phyloP scores from a whole-genome alignment of 208 protist genomes.

The Balamuthia mandrillaris region DNA sequence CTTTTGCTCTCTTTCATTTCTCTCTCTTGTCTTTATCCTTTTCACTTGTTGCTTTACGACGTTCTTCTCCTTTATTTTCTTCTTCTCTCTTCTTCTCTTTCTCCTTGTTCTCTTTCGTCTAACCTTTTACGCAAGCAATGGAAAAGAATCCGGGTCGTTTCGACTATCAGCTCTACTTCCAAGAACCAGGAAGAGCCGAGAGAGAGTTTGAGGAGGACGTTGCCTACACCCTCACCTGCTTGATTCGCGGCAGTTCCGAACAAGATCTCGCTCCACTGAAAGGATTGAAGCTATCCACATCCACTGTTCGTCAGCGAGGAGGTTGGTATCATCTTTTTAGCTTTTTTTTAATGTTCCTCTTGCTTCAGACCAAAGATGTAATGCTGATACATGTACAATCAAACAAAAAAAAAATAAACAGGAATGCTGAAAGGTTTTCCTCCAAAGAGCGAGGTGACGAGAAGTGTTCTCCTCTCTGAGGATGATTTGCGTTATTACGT shows the following conservation, averaged over 20 bases:
- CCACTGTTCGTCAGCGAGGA: neutral
- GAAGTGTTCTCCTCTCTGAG: neutral
- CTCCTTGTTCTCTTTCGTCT: too few species aligned
- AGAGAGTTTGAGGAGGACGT: neutral
- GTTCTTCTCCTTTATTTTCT: too few species aligned
- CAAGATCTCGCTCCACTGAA: neutral
- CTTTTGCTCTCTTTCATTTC: too few species aligned
- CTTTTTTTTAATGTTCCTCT: too few species aligned
- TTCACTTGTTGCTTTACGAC: too few species aligned
- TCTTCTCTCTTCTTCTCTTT: too few species aligned
- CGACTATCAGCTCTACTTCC: constrained; percentile 44
- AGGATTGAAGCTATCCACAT: neutral
- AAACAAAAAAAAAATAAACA: too few species aligned
- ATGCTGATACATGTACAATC: too few species aligned
- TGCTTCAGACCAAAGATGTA: too few species aligned
- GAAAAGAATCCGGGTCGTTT: neutral
- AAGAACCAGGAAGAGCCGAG: neutral
- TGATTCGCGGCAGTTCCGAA: neutral
- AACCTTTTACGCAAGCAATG: too few species aligned
- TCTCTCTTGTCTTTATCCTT: too few species aligned
- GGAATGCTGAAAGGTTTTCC: neutral
- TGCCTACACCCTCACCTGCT: neutral
- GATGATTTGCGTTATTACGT: neutral
- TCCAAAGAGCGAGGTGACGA: neutral
- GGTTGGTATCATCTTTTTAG: too few species aligned